Conservation (phyloP, 2,329 filamentous ascomycete genomes). For the Colletotrichum tanaceti region DNA sequence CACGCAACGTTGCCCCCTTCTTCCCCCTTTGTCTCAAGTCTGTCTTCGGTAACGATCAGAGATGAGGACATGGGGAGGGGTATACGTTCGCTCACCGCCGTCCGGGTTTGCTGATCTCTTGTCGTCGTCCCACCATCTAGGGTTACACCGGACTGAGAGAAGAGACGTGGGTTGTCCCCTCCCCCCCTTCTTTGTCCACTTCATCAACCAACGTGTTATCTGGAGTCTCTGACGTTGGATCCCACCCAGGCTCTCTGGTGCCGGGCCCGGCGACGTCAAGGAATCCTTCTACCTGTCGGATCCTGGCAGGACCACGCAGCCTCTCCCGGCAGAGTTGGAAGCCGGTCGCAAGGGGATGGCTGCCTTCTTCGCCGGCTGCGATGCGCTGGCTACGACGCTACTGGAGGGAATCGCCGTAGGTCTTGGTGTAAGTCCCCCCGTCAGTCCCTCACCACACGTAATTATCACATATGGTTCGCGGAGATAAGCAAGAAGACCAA, state of each 20-base stretch:
- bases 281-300: slow-evolving; percentile 41
- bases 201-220: background rate
- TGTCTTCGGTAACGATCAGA: too few species aligned
- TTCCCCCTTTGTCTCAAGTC: too few species aligned
- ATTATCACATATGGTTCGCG: background rate
- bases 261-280: slow-evolving; percentile 39
- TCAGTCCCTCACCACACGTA: background rate
- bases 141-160: slow-evolving; percentile 41
- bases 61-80: too few species aligned
- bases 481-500: slow-evolving; percentile 6
- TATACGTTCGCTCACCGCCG: background rate
- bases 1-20: too few species aligned
- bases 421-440: slow-evolving; percentile 65
- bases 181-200: background rate
- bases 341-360: slow-evolving; percentile 16
- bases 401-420: slow-evolving; percentile 73
- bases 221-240: background rate
- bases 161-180: slow-evolving; percentile 32
- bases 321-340: slow-evolving; percentile 34
- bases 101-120: background rate
- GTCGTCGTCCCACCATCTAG: background rate
- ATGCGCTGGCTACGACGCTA: slow-evolving; percentile 28
- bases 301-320: slow-evolving; percentile 23
- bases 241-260: slow-evolving; percentile 36
- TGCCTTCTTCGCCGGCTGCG: slow-evolving; percentile 33